Conservation (phyloP, 257 asterid species). For the Fraxinus pennsylvanica region DNA sequence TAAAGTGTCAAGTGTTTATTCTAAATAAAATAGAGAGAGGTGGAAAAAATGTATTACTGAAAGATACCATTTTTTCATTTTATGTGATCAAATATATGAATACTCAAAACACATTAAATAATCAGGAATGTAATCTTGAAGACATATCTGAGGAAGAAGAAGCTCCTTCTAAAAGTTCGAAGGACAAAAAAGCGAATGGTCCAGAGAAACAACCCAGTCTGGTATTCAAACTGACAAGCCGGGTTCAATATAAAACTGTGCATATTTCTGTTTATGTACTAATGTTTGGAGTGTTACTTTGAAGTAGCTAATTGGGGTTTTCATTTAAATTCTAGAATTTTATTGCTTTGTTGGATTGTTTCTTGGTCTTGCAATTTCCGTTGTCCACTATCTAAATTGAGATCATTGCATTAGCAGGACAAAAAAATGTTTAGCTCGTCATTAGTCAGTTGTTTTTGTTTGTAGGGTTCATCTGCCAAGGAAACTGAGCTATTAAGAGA, state of each 20-base stretch:
- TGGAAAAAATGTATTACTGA: background rate
- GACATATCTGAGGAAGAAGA: conserved; percentile 86
- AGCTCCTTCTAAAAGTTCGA: conserved; percentile 81
- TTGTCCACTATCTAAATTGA: too few species aligned
- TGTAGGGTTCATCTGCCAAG: too few species aligned
- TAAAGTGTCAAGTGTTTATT: background rate
- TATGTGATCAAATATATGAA: background rate
- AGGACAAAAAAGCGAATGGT: conserved; percentile 88
- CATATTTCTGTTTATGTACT: background rate
- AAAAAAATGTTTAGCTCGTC: too few species aligned
- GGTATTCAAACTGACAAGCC: conserved; percentile 73
- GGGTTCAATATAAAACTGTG: conserved; percentile 91
- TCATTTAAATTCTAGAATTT: too few species aligned
- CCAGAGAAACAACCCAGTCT: conserved; percentile 88
- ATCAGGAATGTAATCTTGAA: conserved; percentile 92
- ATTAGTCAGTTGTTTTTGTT: too few species aligned
- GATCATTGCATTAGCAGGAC: too few species aligned
- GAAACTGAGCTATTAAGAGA: too few species aligned
- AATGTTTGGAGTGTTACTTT: background rate
- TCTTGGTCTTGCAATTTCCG: too few species aligned
- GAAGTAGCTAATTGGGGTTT: too few species aligned
- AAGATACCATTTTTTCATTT: background rate
- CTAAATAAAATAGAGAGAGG: background rate
- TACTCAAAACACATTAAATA: background rate
- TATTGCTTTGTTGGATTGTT: too few species aligned